Evolutionary conservation across 257 asterid genomes (phyloP).

Genomic region (Nicotiana obtusifolia): DNA sequence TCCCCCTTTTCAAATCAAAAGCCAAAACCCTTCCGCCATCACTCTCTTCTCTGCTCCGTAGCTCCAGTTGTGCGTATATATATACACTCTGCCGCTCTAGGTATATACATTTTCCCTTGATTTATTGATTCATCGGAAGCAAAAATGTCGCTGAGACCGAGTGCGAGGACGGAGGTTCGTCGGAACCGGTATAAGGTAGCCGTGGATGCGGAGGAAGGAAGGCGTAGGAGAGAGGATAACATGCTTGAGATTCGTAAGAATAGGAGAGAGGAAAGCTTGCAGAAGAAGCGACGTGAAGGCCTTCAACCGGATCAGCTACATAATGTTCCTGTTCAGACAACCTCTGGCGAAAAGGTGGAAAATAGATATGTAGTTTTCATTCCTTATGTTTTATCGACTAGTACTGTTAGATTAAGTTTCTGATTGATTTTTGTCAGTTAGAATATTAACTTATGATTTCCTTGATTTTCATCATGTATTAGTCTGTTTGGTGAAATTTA

Average conservation of each 20-base stretch:
- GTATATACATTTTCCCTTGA: neutral
- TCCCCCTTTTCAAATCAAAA: slow-evolving; percentile 22
- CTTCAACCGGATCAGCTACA: slow-evolving; percentile 32
- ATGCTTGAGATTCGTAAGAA: slow-evolving; percentile 93
- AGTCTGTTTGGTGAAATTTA: too few species aligned
- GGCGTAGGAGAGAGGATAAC: slow-evolving; percentile 88
- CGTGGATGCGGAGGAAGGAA: slow-evolving; percentile 89
- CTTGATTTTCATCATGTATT: neutral
- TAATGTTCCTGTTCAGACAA: slow-evolving; percentile 38
- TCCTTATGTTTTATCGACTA: too few species aligned
- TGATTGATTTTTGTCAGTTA: too few species aligned
- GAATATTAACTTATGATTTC: neutral
- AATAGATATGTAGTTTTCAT: too few species aligned
- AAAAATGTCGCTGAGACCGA: slow-evolving; percentile 77
- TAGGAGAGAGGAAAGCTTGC: slow-evolving; percentile 82
- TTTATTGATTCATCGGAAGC: neutral
- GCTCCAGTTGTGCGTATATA: too few species aligned
- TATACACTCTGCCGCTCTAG: too few species aligned
- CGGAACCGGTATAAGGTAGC: slow-evolving; percentile 88
- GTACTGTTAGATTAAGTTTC: too few species aligned
- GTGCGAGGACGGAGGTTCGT: slow-evolving; percentile 60
- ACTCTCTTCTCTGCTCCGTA: neutral
- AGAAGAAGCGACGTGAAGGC: slow-evolving; percentile 93
- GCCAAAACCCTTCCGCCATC: slow-evolving; percentile 14
- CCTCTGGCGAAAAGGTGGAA: slow-evolving; percentile 50